These are phyloP conservation scores for Elasticomyces elasticus DNA, from an alignment of 495 filamentous ascomycete genomes.

Conservation along the genomic window DNA sequence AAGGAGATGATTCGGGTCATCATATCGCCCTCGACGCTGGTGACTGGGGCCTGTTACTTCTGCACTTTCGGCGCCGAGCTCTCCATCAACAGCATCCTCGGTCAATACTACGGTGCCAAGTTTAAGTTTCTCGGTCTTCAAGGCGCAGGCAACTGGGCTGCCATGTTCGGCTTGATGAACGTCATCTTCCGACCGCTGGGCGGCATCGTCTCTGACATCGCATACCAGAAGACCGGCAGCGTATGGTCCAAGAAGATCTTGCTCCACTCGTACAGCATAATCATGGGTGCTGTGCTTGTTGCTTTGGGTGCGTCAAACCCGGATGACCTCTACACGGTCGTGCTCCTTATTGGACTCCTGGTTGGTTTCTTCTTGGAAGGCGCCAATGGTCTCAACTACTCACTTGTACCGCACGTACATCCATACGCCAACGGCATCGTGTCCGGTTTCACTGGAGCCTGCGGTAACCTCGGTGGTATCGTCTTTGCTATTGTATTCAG, in stretches of 20 bases:
- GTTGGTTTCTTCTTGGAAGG: conserved; percentile 33
- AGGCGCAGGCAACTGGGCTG: conserved; percentile 30
- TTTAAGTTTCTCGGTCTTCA: conserved; percentile 27
- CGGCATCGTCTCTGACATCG: conserved; percentile 28
- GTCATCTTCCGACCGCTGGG: conserved; percentile 30
- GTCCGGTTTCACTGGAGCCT: conserved; percentile 31
- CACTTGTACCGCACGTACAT: conserved; percentile 33
- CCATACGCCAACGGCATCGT: conserved; percentile 33
- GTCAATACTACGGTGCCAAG: conserved; percentile 29
- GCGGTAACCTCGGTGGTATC: conserved; percentile 33
- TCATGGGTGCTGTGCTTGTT: conserved; percentile 30
- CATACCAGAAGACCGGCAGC: conserved; percentile 21
- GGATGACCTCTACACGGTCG: conserved; percentile 22
- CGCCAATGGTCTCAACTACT: conserved; percentile 31
- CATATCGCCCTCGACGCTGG: conserved; percentile 27
- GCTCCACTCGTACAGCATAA: conserved; percentile 28
- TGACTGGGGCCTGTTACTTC: conserved; percentile 30
- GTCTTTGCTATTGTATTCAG: conserved; percentile 34
- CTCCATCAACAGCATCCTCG: conserved; percentile 32
- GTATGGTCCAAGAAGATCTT: conserved; percentile 34
- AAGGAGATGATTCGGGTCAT: conserved; percentile 25
- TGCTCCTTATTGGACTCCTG: conserved; percentile 26
- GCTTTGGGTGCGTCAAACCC: conserved; percentile 27
- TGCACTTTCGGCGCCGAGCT: conserved; percentile 34
- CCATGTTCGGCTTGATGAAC: conserved; percentile 35